Evolutionary conservation across 768 basidiomycete species (phyloP).

Genomic region (Tephrocybe sp.): DNA sequence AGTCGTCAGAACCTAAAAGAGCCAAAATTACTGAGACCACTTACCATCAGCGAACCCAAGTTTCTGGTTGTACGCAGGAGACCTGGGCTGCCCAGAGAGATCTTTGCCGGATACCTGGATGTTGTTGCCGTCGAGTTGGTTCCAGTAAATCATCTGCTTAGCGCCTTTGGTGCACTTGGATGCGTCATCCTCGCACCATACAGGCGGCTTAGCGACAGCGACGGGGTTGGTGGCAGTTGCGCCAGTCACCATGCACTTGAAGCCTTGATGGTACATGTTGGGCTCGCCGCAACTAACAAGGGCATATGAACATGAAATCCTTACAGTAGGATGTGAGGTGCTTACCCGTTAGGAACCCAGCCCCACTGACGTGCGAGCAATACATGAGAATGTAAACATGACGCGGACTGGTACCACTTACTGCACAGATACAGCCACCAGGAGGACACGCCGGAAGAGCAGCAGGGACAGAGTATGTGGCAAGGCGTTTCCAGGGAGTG

Average conservation of each 20-base stretch:
- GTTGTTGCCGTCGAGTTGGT: constrained; percentile 49
- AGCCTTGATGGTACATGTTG: constrained; percentile 50
- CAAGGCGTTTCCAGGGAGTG: constrained; percentile 53
- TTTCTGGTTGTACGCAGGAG: constrained; percentile 50
- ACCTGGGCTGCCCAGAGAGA: constrained; percentile 35
- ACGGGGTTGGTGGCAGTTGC: constrained; percentile 39
- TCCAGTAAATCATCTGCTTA: constrained; percentile 59
- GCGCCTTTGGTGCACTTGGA: constrained; percentile 44
- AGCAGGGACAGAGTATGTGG: constrained; percentile 47
- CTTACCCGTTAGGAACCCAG: constrained; percentile 49
- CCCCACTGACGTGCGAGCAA: constrained; percentile 41
- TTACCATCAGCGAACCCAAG: constrained; percentile 47
- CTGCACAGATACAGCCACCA: constrained; percentile 53
- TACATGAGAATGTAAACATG: neutral
- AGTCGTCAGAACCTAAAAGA: constrained; percentile 3
- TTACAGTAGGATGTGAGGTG: neutral
- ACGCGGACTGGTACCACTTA: constrained; percentile 25
- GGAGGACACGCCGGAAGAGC: constrained; percentile 48
- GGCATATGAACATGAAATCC: neutral
- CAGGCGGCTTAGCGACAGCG: constrained; percentile 41
- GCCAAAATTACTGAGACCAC: constrained; percentile 14
- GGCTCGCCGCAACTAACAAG: constrained; percentile 47
- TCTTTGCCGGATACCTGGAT: constrained; percentile 43
- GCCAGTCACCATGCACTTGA: constrained; percentile 49
- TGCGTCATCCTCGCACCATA: constrained; percentile 52